Evolutionary conservation across 148 eudicot genomes (phyloP).

Genomic region (Fagopyrum esculentum): DNA sequence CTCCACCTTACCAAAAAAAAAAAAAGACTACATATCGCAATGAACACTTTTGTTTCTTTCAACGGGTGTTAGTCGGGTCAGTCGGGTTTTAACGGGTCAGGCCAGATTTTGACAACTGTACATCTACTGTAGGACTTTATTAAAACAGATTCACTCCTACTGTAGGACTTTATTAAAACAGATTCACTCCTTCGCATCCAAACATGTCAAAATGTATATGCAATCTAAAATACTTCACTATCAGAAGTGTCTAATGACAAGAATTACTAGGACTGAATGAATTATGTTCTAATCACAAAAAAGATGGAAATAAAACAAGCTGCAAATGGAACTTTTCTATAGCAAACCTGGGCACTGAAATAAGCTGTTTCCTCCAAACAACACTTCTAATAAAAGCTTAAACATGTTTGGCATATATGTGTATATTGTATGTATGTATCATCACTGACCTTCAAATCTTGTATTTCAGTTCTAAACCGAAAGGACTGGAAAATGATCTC

Average conservation of each 20-base stretch:
- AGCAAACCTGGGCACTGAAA: not conserved
- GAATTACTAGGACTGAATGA: not conserved
- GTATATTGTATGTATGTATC: conserved; percentile 11
- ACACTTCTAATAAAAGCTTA: not conserved
- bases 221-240: not conserved
- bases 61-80: too few relatives aligned
- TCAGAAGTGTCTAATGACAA: not conserved
- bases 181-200: not conserved
- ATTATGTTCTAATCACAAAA: not conserved
- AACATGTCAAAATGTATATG: not conserved
- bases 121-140: too few relatives aligned
- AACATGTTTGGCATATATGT: conserved; percentile 6
- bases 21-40: too few relatives aligned
- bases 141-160: not conserved
- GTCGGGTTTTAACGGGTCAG: too few relatives aligned
- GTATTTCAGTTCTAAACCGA: conserved; percentile 10
- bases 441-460: conserved; percentile 1
- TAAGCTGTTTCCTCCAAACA: not conserved
- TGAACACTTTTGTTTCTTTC: too few relatives aligned
- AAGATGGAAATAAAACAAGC: not conserved
- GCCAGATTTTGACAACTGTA: too few relatives aligned
- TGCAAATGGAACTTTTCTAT: not conserved
- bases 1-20: too few relatives aligned
- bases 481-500: conserved; percentile 9
- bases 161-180: too few relatives aligned